Base-by-base conservation (phyloP, 169 alveolate species). In the Plasmodium yoelii region DNA sequence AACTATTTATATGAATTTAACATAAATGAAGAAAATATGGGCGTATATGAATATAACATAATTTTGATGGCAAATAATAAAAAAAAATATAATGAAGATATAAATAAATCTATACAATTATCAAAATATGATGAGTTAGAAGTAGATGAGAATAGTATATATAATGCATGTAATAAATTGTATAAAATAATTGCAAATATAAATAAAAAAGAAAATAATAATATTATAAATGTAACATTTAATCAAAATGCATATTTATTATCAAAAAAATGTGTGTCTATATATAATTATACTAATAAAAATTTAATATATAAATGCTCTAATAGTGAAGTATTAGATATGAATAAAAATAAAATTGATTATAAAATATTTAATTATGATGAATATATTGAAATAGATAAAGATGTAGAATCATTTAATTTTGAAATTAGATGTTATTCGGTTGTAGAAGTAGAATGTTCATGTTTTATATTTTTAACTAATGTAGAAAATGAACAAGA, bases 351-450 rank as follows among this genome's bases (percentile, higher is more conserved):
- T 5, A 67, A 55, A 42, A 28, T 82, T 18, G 1, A 47, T 67
- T 82, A 82, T 15, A 67, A 82, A 5, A 82, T 82, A 39, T 82
- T 82, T 47, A 67, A 39, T 28, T 28, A 64, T 26, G 65, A 68
- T 15, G 82, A 82, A 46, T 24, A 65, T 47, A n/a, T 82, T 22
- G 71, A 82, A 28, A 67, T 82, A 53, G 44, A 19, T 19, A 82
- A 67, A 65, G 90, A 82, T 59, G 61, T 82, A 3, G 90, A 82
- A 61, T 53, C 10, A 2, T 59, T 39, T n/a, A 34, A 82, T 44
- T 82, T 67, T 53, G 84, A 82, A 67, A 71, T 82, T 7, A 65
- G 46, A 12, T 82, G 90, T 26, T 82, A 67, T 18, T 82, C 84
- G 15, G 18, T 56, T 34, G 47, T 82, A n/a, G 80, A 22, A 26